Evolutionary conservation across 257 asterid genomes (phyloP), one percentile per base, ranked within the genome.

Genomic region (Petrea volubilis): DNA sequence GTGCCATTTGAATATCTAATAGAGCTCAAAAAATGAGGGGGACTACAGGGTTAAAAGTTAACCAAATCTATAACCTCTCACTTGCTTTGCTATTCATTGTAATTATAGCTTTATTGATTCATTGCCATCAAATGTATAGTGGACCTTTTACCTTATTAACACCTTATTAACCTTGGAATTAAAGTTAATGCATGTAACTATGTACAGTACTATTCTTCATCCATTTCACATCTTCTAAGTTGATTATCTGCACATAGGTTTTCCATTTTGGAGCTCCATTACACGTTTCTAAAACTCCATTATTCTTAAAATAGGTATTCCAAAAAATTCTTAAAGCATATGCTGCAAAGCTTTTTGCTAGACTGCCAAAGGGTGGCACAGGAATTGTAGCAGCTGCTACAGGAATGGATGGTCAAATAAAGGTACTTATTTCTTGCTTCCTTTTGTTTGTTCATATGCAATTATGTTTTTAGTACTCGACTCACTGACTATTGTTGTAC

Each of bases 361-460:
- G 90, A 82, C 81, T 94, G 83, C 99, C 99, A 6, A 94, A 89
- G 85, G 99, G 97, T 17, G 99, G 99, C 70, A 82, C 96, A 58
- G 99, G 99, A 74, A 84, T 94, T 75, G 99, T 94, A 78, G 99
- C 99, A 71, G 97, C 99, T 70, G 99, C 99, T 60, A 91, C 99
- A 5, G 99, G 99, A 82, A 91, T 91, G 89, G 99, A 94, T 86
- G 97, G 97, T 56, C 99, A 94, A 77, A 94, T 94, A 74, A 94
- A 91, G 91, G 99, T 94, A 79, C 78, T 28, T 34, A 7, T 18
- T 21, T 65, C 6, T 38, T 66, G 29, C 23, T 51, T 36, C 62
- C 6, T 60, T 57, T 74, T 71, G 49, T 53, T 61, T 73, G 14
- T 63, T 46, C 52, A 41, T 50, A 57, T 71, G 58, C 61, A 59